These are phyloP conservation scores for Tetrahymena elliotti DNA, from an alignment of 73 alveolate species.

Conservation along the genomic window DNA sequence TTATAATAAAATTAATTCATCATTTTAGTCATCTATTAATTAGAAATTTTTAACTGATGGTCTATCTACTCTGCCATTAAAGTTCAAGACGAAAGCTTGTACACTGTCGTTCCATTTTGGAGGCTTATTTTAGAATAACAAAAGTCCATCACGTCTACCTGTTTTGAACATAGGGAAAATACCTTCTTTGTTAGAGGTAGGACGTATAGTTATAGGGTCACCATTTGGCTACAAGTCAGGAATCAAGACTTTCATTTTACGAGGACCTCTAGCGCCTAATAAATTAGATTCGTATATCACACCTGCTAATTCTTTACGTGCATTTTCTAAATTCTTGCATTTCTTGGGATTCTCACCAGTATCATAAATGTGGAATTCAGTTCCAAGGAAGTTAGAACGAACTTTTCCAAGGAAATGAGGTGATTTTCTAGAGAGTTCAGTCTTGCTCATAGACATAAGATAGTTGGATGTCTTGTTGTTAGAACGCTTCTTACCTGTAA, in stretches of 20 bases:
- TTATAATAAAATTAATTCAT: constrained; percentile 60
- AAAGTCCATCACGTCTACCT: constrained; percentile 40
- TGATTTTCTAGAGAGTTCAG: constrained; percentile 50
- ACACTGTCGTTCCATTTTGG: constrained; percentile 87
- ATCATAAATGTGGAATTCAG: constrained; percentile 75
- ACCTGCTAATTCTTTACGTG: constrained; percentile 57
- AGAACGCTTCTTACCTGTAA: constrained; percentile 75
- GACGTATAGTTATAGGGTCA: constrained; percentile 36
- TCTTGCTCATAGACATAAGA: constrained; percentile 60
- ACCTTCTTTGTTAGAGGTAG: constrained; percentile 48
- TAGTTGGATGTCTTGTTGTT: constrained; percentile 71
- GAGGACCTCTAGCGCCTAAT: constrained; percentile 85
- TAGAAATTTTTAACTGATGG: constrained; percentile 81
- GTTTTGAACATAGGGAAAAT: constrained; percentile 50
- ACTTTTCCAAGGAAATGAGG: constrained; percentile 69
- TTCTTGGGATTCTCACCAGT: constrained; percentile 75
- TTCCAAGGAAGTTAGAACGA: constrained; percentile 83
- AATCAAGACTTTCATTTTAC: constrained; percentile 72
- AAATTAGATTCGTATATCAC: constrained; percentile 75
- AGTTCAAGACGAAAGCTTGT: constrained; percentile 79
- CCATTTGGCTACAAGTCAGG: constrained; percentile 56
- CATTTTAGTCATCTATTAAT: constrained; percentile 67
- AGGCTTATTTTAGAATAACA: constrained; percentile 64
- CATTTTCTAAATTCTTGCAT: constrained; percentile 46
- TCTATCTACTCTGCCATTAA: constrained; percentile 83